A percentile compares a stretch with the other conserved stretches of the same genome.
Conservation (phyloP, 208 protist genomes). For the Leishmania martiniquensis region DNA sequence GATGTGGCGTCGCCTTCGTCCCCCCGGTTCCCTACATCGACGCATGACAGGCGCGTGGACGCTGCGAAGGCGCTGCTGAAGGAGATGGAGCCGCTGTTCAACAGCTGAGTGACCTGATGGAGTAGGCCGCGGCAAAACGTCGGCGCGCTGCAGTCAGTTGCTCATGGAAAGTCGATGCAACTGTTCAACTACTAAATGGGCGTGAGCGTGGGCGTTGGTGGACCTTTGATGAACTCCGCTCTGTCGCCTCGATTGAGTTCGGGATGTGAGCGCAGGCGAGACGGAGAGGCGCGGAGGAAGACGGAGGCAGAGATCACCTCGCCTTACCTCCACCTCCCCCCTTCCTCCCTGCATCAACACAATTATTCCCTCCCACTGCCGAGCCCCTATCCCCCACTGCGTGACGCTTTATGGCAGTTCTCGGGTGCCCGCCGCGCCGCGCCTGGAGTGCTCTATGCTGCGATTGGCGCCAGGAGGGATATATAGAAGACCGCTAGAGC, state of each 20-base stretch:
- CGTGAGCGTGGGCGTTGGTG: background rate
- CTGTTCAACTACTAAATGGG: background rate
- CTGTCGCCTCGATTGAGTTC: no score
- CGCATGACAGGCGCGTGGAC: constrained; percentile 20
- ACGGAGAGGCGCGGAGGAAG: background rate
- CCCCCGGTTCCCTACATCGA: background rate
- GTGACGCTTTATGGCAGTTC: background rate
- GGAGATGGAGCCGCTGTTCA: constrained; percentile 27
- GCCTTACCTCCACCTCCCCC: background rate
- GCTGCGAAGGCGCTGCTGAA: constrained; percentile 28
- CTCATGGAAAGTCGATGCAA: background rate
- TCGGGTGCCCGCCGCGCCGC: background rate
- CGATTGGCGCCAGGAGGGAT: background rate
- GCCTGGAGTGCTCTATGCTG: background rate
- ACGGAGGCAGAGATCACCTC: background rate
- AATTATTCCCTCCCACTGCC: no score
- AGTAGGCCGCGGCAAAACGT: background rate
- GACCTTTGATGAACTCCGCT: background rate
- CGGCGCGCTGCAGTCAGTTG: background rate
- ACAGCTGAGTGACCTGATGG: background rate
- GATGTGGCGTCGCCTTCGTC: background rate
- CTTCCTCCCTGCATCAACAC: background rate
- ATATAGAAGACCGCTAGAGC: background rate
- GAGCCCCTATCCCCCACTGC: no score
- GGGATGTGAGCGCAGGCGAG: background rate